Base-by-base conservation (phyloP, 2,329 filamentous ascomycete genomes). In the Aspergillus udagawae region DNA sequence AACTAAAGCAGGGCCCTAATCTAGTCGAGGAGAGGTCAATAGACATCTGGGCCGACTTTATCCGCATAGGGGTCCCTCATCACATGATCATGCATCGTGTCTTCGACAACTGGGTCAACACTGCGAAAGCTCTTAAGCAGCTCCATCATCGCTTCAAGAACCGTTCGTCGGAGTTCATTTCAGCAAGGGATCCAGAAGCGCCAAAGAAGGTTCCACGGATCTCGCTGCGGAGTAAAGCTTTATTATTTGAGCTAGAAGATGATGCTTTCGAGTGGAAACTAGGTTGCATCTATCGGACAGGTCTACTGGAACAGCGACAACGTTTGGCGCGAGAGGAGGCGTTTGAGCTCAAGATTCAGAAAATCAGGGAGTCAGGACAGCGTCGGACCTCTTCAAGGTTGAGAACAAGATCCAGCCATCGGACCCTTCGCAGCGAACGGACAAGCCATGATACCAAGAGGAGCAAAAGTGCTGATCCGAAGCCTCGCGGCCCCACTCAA, bases 191-290 rank as follows among this genome's bases (percentile, higher is more conserved):
- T 9, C 91, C 94, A 0, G 91, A 96, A 73, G 87, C 83, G 0
- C 91, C 95, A 0, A 97, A 95, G 71, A 80, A 85, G 49, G 86
- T 99, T 0, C 94, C 94, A 1, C 93, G 90, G 68, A 80, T 99
- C 23, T 93, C 92, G 0, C 64, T 99, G 9, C 86, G 92, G 52
- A 89, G 88, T 54, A 89, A 90, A 65, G 90, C 89, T 4, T 80
- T 99, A 25, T 77, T 96, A 2, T 93, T 99, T 58, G 93, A 97
- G 69, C 81, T 99, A 38, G 94, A 99, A 75, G 94, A 99, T 71
- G 93, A 94, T 51, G 88, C 91, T 0, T 99, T 99, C 67, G 94
- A 99, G 72, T 99, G 92, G 90, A 97, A 97, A 71, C 80, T 99
- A 9, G 91, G 92, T 17, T 87, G 92, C 69, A 99, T 99, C 52